These are phyloP conservation scores for Bipolaris bicolor DNA, from an alignment of 2,329 filamentous ascomycete genomes.

Conservation along the genomic window DNA sequence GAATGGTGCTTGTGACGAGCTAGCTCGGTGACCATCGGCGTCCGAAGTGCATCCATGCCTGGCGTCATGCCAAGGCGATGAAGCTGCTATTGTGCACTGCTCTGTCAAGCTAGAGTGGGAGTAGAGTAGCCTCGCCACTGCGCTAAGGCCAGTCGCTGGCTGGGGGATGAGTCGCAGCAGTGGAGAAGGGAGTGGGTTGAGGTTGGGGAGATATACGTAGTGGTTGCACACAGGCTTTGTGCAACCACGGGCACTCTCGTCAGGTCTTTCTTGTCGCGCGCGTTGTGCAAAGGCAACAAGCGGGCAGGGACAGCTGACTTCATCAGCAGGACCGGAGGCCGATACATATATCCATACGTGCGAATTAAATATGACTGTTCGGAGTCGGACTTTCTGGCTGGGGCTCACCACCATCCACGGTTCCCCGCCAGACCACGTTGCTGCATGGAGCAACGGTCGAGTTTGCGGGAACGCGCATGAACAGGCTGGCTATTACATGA, in stretches of 20 bases:
- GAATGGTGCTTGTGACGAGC: conserved; percentile 19
- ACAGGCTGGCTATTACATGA: conserved; percentile 8
- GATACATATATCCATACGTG: not conserved
- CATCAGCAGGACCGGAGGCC: not conserved
- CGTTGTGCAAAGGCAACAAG: not conserved
- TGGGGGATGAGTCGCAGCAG: conserved; percentile 2
- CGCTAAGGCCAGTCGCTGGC: conserved; percentile 5
- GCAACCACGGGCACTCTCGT: not conserved
- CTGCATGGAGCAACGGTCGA: conserved; percentile 7
- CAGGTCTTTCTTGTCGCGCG: not conserved
- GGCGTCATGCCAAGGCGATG: conserved; percentile 16
- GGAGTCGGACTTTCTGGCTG: conserved; percentile 8
- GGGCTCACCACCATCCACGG: conserved; percentile 9
- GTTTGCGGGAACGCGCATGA: conserved; percentile 18
- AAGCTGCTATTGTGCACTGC: not conserved
- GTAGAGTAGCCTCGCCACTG: not conserved
- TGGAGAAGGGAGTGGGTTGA: not conserved
- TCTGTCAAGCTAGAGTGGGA: conserved; percentile 5
- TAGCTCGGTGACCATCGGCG: conserved; percentile 24
- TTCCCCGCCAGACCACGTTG: conserved; percentile 13
- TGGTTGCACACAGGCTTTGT: not conserved
- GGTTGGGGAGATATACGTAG: not conserved
- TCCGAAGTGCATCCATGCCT: conserved; percentile 21
- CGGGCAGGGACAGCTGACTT: conserved; percentile 5
- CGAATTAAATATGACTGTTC: conserved; percentile 6